Base-by-base conservation (phyloP, 2,329 filamentous ascomycete species). In the Fusarium sp. region DNA sequence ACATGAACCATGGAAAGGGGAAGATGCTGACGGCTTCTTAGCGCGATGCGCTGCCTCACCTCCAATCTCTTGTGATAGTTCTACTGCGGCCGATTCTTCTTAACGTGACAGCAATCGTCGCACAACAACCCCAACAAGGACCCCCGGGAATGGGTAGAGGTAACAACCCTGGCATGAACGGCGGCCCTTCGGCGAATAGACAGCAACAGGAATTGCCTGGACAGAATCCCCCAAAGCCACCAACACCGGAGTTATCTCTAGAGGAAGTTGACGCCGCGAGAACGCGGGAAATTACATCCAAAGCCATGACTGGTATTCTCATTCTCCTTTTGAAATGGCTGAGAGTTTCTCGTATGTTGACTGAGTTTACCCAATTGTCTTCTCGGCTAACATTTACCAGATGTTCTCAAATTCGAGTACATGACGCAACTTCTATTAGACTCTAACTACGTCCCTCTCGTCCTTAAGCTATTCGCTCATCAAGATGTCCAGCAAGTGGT, bases 391-490 rank as follows among this genome's bases (percentile, higher is more conserved):
- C 56, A 30, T 60, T 6, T 17, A 30, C 45, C 69, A 97, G 94
- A 99, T 79, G 89, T 98, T 32, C 85, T 99, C 71, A 97, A 98
- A 79, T 98, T 96, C 74, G 96, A 99, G 81, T 98, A 98, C 77
- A 84, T 99, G 77, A 95, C 94, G 1, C 96, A 99, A 78, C 87
- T 99, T 5, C 85, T 99, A 14, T 87, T 99, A 32, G 96, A 99
- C 81, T 96, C 94, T 7, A 98, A 97, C 80, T 99, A 98, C 79
- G 87, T 99, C 10, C 95, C 95, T 2, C 85, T 99, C 33, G 92
- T 97, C 27, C 84, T 99, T 35, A 98, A 98, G 82, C 89, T 98
- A 52, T 95, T 98, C 80, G 94, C 95, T 53, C 91, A 97, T 77
- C 95, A 98, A 80, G 97, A 99, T 71, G 90, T 98, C 38, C 95